phyloP scores from a whole-genome alignment of 164 flowering plant genomes.

The Aristolochia californica region DNA sequence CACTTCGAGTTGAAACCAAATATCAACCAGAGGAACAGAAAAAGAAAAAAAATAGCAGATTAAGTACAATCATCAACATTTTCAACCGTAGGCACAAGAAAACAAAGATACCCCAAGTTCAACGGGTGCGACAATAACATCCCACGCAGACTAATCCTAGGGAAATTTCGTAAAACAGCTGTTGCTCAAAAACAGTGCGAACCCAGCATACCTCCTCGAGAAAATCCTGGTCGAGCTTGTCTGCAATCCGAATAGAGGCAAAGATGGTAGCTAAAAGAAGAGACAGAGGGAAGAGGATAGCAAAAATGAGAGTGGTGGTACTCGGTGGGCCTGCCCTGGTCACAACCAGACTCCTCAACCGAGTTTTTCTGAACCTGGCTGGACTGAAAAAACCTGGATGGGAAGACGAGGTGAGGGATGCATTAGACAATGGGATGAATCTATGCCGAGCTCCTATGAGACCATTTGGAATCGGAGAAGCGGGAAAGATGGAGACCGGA shows the following conservation, averaged over 20 bases:
- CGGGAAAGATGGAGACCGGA: too few relatives aligned
- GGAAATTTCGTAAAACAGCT: background rate
- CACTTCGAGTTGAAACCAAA: too few relatives aligned
- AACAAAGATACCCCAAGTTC: background rate
- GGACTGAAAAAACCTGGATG: background rate
- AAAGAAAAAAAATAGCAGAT: too few relatives aligned
- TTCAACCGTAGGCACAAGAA: background rate
- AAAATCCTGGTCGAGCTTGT: slow-evolving; percentile 66
- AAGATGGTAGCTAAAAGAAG: slow-evolving; percentile 60
- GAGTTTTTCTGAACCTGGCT: background rate
- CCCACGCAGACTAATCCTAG: background rate
- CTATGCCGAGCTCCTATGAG: too few relatives aligned
- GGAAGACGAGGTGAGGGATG: background rate
- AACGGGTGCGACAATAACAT: background rate
- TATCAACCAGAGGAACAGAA: too few relatives aligned
- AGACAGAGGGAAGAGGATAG: slow-evolving; percentile 61
- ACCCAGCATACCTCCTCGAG: slow-evolving; percentile 68
- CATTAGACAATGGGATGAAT: too few relatives aligned
- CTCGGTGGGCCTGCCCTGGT: slow-evolving; percentile 15
- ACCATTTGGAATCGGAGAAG: too few relatives aligned
- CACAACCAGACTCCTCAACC: slow-evolving; percentile 9
- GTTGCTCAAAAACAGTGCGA: background rate
- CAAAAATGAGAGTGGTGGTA: slow-evolving; percentile 35
- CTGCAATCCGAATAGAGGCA: slow-evolving; percentile 55
- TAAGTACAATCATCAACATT: too few relatives aligned